Evolutionary conservation across 2,329 filamentous ascomycete species (phyloP).

Genomic region (Orbilia blumenaviensis): DNA sequence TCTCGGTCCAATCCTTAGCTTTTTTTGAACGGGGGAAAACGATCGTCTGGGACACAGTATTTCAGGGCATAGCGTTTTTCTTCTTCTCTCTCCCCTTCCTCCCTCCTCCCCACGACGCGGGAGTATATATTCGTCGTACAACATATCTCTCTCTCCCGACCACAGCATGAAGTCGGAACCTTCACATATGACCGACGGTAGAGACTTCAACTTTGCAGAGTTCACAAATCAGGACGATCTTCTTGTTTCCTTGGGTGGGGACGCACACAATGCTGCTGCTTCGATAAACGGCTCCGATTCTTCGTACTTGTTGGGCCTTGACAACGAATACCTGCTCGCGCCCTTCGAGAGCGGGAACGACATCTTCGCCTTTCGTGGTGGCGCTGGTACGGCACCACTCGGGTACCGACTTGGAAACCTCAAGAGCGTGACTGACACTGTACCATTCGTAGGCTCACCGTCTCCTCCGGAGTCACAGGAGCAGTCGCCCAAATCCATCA

Average conservation of each 20-base stretch:
- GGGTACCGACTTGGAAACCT: background rate
- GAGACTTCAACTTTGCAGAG: slow-evolving; percentile 52
- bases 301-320: slow-evolving; percentile 45
- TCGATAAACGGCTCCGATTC: slow-evolving; percentile 48
- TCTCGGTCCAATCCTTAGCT: background rate
- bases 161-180: slow-evolving; percentile 45
- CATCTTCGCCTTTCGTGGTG: slow-evolving; percentile 49
- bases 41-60: background rate
- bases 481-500: slow-evolving; percentile 49
- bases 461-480: slow-evolving; percentile 53
- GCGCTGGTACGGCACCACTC: slow-evolving; percentile 36
- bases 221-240: slow-evolving; percentile 49
- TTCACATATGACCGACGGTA: slow-evolving; percentile 46
- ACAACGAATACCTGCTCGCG: slow-evolving; percentile 51
- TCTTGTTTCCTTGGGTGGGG: slow-evolving; percentile 43
- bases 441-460: slow-evolving; percentile 34
- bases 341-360: slow-evolving; percentile 49
- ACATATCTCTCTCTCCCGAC: too few species aligned
- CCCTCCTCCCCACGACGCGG: background rate
- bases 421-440: background rate
- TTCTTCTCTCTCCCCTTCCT: too few species aligned
- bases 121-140: slow-evolving; percentile 1
- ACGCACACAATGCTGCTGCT: slow-evolving; percentile 45
- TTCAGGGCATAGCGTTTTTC: background rate
- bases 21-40: background rate